Evolutionary conservation across 345 rosid species (phyloP).

Genomic region (Mercurialis annua): DNA sequence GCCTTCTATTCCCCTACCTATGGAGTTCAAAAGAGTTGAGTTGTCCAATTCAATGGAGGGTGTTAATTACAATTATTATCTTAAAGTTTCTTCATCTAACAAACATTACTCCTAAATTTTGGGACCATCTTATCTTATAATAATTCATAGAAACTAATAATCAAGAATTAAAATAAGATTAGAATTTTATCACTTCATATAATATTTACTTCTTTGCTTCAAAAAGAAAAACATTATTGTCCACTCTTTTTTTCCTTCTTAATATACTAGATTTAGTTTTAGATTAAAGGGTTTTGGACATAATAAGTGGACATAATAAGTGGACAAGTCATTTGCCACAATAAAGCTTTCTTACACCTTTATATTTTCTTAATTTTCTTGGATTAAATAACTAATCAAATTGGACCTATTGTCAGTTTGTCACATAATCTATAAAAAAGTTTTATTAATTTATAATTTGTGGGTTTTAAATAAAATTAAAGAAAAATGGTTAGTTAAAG

Average conservation of each 20-base stretch:
- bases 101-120: conserved; percentile 14
- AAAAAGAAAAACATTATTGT: conserved; percentile 20
- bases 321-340: conserved; percentile 13
- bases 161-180: not conserved
- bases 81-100: conserved; percentile 3
- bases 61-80: conserved; percentile 35
- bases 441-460: not conserved
- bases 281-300: conserved; percentile 7
- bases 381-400: not conserved
- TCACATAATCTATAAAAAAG: not conserved
- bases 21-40: conserved; percentile 23
- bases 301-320: conserved; percentile 14
- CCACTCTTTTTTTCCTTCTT: not conserved
- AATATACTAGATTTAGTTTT: conserved; percentile 4
- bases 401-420: not conserved
- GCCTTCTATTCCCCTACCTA: not conserved
- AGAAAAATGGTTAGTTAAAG: not conserved
- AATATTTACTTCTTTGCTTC: conserved; percentile 12
- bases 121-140: conserved; percentile 19
- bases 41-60: conserved; percentile 30
- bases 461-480: not conserved
- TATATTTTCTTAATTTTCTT: not conserved
- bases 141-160: not conserved
- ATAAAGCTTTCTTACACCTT: not conserved
- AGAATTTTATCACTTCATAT: conserved; percentile 4